Evolutionary conservation across 352 stramenopile genomes (phyloP).

Genomic region (Elongisporangium senticosum): DNA sequence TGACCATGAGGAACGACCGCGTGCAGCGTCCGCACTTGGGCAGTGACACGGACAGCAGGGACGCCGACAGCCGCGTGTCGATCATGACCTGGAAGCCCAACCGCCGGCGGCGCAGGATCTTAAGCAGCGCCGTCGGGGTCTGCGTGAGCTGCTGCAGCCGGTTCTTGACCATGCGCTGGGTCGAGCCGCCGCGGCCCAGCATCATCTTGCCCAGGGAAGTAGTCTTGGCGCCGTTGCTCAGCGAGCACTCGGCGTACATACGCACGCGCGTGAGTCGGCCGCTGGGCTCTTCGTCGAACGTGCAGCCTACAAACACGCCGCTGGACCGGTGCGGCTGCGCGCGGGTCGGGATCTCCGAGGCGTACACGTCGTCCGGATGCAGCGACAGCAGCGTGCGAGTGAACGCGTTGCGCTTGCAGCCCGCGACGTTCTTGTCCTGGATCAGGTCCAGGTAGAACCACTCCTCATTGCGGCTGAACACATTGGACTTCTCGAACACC

Average conservation of each 20-base stretch:
- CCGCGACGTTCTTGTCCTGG: conserved; percentile 4
- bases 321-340: conserved; percentile 21
- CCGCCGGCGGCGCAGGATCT: conserved; percentile 20
- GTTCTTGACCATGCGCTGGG: conserved; percentile 11
- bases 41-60: conserved; percentile 14
- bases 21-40: conserved; percentile 24
- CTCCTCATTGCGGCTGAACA: conserved; percentile 34
- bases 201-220: not conserved
- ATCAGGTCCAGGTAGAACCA: conserved; percentile 36
- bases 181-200: conserved; percentile 3
- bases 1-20: conserved; percentile 19
- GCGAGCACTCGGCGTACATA: conserved; percentile 27
- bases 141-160: conserved; percentile 24
- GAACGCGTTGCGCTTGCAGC: conserved; percentile 16
- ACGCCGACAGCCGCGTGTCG: conserved; percentile 7
- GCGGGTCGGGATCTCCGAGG: conserved; percentile 19
- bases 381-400: conserved; percentile 26
- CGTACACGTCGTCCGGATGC: conserved; percentile 22
- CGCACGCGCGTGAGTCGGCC: conserved; percentile 24
- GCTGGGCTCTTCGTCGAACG: conserved; percentile 21
- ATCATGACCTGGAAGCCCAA: conserved; percentile 21
- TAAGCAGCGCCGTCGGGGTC: conserved; percentile 16
- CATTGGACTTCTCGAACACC: conserved; percentile 27
- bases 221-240: not conserved
- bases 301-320: conserved; percentile 19